These are phyloP conservation scores for Apostasia ramifera DNA, from an alignment of 106 monocot species.

Conservation along the genomic window DNA sequence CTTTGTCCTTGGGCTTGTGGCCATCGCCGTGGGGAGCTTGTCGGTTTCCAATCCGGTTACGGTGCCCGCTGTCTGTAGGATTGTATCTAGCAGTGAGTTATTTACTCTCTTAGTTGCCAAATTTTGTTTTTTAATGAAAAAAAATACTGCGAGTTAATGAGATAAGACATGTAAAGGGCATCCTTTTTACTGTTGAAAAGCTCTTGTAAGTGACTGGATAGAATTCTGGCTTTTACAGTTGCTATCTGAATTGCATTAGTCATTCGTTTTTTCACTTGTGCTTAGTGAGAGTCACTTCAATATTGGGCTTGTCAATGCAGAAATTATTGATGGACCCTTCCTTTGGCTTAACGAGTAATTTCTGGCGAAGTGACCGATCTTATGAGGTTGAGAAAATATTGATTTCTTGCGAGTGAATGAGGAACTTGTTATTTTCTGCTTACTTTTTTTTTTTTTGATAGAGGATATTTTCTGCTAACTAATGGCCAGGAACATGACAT, in stretches of 20 bases:
- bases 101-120: not conserved
- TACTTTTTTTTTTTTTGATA: too few species aligned
- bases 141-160: not conserved
- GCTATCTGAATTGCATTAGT: not conserved
- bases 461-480: too few species aligned
- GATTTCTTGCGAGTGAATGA: too few species aligned
- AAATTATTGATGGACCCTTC: too few species aligned
- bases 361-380: not conserved
- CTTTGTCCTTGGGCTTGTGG: constrained; percentile 48
- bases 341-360: too few species aligned
- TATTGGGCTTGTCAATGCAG: too few species aligned
- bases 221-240: not conserved
- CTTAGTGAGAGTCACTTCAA: too few species aligned
- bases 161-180: too few species aligned
- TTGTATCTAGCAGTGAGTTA: constrained; percentile 85
- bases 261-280: too few species aligned
- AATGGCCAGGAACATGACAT: too few species aligned
- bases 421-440: too few species aligned
- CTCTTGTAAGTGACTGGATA: not conserved
- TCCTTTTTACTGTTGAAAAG: not conserved
- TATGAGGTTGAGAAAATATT: not conserved
- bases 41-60: constrained; percentile 39
- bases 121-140: constrained; percentile 2
- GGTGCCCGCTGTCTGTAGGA: constrained; percentile 53
- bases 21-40: constrained; percentile 39